These are phyloP conservation scores for Tulasnella sp. DNA, from an alignment of 768 basidiomycete genomes.

Conservation along the genomic window DNA sequence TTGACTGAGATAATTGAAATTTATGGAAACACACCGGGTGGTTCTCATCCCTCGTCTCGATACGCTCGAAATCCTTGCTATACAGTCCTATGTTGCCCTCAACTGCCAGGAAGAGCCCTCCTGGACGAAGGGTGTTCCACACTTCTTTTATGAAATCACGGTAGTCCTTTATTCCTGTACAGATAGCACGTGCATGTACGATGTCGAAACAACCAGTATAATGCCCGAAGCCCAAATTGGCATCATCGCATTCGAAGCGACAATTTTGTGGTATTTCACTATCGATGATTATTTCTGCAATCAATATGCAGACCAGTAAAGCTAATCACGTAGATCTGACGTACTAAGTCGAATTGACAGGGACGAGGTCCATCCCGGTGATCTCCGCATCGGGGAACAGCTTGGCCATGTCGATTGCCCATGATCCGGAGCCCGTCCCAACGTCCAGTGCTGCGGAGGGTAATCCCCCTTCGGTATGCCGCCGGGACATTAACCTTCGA, in stretches of 20 bases:
- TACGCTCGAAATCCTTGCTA: not conserved
- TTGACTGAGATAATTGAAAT: too few relatives aligned
- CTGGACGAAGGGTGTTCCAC: not conserved
- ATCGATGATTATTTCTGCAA: too few relatives aligned
- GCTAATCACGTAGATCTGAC: not conserved
- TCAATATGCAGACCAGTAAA: too few relatives aligned
- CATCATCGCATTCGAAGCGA: not conserved
- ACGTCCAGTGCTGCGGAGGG: constrained; percentile 16
- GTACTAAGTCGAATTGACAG: not conserved
- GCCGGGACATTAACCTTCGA: constrained; percentile 28
- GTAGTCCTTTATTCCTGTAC: not conserved
- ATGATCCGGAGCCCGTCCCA: not conserved
- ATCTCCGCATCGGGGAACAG: not conserved
- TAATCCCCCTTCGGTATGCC: constrained; percentile 21
- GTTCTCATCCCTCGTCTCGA: not conserved
- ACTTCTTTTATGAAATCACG: not conserved
- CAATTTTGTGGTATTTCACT: constrained; percentile 3
- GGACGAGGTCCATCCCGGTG: not conserved
- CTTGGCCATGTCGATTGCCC: not conserved
- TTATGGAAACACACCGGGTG: not conserved
- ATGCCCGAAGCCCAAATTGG: not conserved
- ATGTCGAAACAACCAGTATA: not conserved
- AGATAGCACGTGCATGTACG: not conserved
- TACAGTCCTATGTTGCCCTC: not conserved
- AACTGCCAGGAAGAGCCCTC: not conserved